Conservation (phyloP, 345 rosid genomes). For the Eucalyptus leucophloia region DNA sequence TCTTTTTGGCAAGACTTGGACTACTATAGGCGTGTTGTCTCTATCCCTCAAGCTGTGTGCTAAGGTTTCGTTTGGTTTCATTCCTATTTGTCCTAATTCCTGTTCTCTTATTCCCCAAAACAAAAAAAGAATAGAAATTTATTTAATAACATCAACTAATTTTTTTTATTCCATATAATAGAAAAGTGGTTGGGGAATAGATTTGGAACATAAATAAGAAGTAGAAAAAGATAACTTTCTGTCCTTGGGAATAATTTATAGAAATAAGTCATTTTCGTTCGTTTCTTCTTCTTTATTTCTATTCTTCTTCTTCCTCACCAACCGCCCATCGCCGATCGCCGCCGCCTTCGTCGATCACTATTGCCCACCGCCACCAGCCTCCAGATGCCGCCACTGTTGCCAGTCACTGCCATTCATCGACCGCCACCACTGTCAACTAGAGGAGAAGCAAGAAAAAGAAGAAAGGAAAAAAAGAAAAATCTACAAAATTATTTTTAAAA, state of each 20-base stretch:
- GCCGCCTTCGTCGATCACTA: fast-evolving
- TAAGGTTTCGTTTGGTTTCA: neutral
- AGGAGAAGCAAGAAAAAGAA: too few species aligned
- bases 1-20: neutral
- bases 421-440: fast-evolving
- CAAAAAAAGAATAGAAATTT: too few species aligned
- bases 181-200: too few species aligned
- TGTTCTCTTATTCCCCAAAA: fast-evolving
- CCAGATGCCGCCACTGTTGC: fast-evolving
- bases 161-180: too few species aligned
- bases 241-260: fast-evolving
- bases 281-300: too few species aligned
- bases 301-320: neutral
- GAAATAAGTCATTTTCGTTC: fast-evolving
- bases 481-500: too few species aligned
- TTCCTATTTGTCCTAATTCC: fast-evolving
- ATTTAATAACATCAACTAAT: too few species aligned
- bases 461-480: too few species aligned
- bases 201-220: too few species aligned
- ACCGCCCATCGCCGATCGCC: fast-evolving
- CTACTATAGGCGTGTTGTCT: fast-evolving
- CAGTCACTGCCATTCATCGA: fast-evolving
- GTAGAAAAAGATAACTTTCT: fast-evolving
- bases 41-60: neutral
- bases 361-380: fast-evolving